These are phyloP conservation scores for Camellia lanceoleosa DNA, from an alignment of 148 eudicot species.

Conservation along the genomic window DNA sequence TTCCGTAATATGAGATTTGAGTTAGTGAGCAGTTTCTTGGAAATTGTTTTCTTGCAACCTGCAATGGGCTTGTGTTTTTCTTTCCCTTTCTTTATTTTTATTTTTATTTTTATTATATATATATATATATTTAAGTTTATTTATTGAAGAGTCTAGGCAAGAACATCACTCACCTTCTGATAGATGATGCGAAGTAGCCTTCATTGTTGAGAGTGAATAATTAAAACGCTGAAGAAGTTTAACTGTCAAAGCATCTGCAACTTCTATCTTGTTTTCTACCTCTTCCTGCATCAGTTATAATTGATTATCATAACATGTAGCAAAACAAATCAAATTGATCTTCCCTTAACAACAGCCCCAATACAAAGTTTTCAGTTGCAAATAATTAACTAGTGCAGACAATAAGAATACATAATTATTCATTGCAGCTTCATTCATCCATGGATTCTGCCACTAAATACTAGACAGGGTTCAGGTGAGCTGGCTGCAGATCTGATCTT, in stretches of 20 bases:
- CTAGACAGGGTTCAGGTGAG: not conserved
- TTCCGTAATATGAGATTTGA: not conserved
- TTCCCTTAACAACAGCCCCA: too few species aligned
- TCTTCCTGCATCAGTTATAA: conserved; percentile 54
- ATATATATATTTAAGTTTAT: not conserved
- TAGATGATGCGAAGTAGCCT: conserved; percentile 69
- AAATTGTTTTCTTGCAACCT: not conserved
- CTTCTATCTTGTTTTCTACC: conserved; percentile 84
- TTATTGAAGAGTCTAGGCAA: not conserved
- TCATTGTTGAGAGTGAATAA: conserved; percentile 79
- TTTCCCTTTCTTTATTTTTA: not conserved
- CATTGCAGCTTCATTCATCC: too few species aligned
- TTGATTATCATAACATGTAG: not conserved
- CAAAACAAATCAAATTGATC: not conserved
- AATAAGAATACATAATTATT: too few species aligned
- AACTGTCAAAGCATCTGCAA: conserved; percentile 79
- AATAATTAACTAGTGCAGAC: too few species aligned
- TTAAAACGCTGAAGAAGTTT: conserved; percentile 84
- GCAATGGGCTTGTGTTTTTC: not conserved
- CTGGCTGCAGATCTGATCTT: too few species aligned
- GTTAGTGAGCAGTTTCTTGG: not conserved
- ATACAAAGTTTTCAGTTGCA: too few species aligned
- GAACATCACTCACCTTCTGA: conserved; percentile 57
- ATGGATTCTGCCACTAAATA: too few species aligned
- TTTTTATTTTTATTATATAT: too few species aligned